Conservation (phyloP, 1,284 basidiomycete species). For the Ceratobasidium sp. region DNA sequence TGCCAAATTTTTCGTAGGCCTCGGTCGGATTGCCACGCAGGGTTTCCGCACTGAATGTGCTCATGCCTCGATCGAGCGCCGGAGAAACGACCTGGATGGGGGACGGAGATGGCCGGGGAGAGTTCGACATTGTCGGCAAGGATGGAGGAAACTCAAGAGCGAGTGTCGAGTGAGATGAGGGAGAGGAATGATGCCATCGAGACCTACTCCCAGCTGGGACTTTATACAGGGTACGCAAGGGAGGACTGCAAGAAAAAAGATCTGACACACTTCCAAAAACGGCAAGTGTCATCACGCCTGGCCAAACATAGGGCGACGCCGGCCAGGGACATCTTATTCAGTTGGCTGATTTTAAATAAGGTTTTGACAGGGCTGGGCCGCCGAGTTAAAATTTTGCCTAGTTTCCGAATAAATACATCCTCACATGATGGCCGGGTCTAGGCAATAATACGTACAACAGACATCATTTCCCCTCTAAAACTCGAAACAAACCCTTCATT, state of each 20-base stretch:
- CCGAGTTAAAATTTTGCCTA: background rate
- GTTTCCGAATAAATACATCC: background rate
- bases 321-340: background rate
- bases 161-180: background rate
- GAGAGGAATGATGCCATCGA: background rate
- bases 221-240: constrained; percentile 13
- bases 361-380: background rate
- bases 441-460: background rate
- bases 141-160: background rate
- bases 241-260: constrained; percentile 7
- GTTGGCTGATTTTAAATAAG: background rate
- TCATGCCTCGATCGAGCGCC: constrained; percentile 6
- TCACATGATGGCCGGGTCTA: background rate
- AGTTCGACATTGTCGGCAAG: constrained; percentile 1
- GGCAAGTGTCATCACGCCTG: constrained; percentile 17
- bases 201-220: background rate
- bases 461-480: background rate
- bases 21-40: constrained; percentile 1
- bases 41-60: constrained; percentile 31
- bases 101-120: background rate
- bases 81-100: background rate
- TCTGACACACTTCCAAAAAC: constrained; percentile 14
- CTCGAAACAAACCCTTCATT: background rate
- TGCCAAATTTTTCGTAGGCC: constrained; percentile 26
- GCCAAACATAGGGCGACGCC: constrained; percentile 22